These are phyloP conservation scores for Trichosporon asahii DNA, from an alignment of 1,284 basidiomycete species.

Conservation along the genomic window DNA sequence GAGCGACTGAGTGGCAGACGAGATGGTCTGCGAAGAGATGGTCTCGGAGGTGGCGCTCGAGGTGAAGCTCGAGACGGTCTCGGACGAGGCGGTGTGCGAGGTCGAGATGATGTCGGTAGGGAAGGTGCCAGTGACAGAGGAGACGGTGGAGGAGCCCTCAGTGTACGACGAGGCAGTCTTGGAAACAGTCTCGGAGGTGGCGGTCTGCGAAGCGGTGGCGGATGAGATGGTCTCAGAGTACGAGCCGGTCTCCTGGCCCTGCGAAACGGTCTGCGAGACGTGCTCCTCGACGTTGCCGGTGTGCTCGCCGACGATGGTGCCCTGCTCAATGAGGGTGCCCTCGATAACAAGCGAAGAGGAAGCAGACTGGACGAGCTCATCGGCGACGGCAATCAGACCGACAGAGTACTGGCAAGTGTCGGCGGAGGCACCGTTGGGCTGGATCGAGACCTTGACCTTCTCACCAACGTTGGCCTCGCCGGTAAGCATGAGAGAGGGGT, in stretches of 20 bases:
- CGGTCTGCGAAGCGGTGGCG: neutral
- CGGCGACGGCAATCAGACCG: neutral
- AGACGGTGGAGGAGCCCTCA: neutral
- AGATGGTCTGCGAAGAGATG: neutral
- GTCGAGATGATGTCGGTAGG: neutral
- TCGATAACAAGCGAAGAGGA: neutral
- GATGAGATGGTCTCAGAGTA: neutral
- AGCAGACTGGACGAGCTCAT: neutral
- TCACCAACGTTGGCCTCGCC: conserved; percentile 4
- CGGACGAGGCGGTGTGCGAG: neutral
- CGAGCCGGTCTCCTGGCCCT: neutral
- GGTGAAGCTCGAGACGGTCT: neutral
- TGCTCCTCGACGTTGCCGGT: neutral
- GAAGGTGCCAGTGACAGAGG: neutral
- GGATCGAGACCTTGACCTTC: conserved; percentile 10
- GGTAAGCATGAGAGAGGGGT: neutral
- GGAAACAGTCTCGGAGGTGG: neutral
- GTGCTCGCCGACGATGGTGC: neutral
- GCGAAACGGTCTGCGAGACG: neutral
- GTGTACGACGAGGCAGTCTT: too few species aligned
- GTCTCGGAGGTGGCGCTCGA: neutral
- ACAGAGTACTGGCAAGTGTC: conserved; percentile 17
- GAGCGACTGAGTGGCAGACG: neutral
- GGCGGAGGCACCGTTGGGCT: conserved; percentile 7
- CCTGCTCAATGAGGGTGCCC: neutral